Evolutionary conservation across 1,139 yeast species (phyloP).

Genomic region (Zygotorulaspora mrakii): DNA sequence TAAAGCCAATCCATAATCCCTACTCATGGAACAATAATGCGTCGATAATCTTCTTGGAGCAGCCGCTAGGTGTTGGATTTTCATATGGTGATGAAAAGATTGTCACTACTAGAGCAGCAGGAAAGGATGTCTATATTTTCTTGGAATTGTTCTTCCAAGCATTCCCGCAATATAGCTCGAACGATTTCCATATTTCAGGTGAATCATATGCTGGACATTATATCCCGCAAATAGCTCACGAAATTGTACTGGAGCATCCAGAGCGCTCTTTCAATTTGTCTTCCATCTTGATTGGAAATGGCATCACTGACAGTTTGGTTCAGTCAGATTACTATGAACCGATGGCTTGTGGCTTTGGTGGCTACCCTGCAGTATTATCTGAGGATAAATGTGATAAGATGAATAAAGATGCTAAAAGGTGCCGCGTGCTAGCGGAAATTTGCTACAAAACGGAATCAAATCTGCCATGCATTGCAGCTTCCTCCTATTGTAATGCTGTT

Average conservation of each 20-base stretch:
- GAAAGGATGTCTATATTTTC: slow-evolving; percentile 74
- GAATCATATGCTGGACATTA: slow-evolving; percentile 90
- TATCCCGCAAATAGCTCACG: slow-evolving; percentile 74
- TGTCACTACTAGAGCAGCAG: slow-evolving; percentile 64
- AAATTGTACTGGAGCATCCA: slow-evolving; percentile 55
- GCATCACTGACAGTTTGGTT: slow-evolving; percentile 69
- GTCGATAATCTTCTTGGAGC: slow-evolving; percentile 65
- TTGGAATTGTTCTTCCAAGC: slow-evolving; percentile 72
- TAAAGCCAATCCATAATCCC: slow-evolving; percentile 56
- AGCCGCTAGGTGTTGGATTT: slow-evolving; percentile 75
- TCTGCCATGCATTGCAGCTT: slow-evolving; percentile 54
- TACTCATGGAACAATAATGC: slow-evolving; percentile 70
- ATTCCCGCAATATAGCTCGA: slow-evolving; percentile 57
- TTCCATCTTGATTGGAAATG: slow-evolving; percentile 79
- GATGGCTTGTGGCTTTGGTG: slow-evolving; percentile 84
- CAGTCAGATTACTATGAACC: slow-evolving; percentile 71
- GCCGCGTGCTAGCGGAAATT: slow-evolving; percentile 48
- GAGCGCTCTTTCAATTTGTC: slow-evolving; percentile 62
- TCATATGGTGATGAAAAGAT: slow-evolving; percentile 62
- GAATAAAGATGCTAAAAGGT: slow-evolving; percentile 52
- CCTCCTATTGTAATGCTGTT: slow-evolving; percentile 38
- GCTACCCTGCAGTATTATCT: slow-evolving; percentile 60
- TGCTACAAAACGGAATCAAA: slow-evolving; percentile 51
- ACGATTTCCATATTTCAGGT: slow-evolving; percentile 77
- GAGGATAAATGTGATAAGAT: slow-evolving; percentile 60